phyloP scores from a whole-genome alignment of 495 filamentous ascomycete species.

The Neurospora sp. region DNA sequence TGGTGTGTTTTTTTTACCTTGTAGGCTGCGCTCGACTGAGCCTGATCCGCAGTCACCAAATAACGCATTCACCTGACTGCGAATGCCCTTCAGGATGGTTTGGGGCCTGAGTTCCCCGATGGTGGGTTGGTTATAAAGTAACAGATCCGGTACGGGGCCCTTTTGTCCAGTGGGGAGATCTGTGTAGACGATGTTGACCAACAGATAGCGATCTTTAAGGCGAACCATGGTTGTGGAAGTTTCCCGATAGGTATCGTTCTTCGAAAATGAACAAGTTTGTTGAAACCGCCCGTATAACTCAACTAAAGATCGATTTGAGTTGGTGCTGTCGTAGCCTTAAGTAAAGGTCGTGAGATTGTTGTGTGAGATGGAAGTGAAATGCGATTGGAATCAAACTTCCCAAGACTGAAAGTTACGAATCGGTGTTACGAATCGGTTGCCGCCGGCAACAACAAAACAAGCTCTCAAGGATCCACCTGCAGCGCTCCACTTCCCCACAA shows the following conservation, averaged over 20 bases:
- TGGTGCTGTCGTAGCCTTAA: not conserved
- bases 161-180: conserved; percentile 34
- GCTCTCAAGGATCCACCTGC: not conserved
- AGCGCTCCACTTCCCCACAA: not conserved
- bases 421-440: not conserved
- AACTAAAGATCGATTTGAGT: not conserved
- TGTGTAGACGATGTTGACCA: conserved; percentile 86
- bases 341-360: not conserved
- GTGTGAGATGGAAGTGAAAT: not conserved
- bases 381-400: not conserved
- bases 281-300: not conserved
- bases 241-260: not conserved
- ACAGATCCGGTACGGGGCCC: conserved; percentile 38
- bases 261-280: not conserved
- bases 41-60: conserved; percentile 93
- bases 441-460: not conserved
- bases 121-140: conserved; percentile 70
- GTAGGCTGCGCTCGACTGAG: conserved; percentile 49
- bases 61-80: conserved; percentile 53
- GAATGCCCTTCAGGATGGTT: conserved; percentile 55
- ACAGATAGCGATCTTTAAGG: conserved; percentile 87
- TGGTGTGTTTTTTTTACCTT: conserved; percentile 40
- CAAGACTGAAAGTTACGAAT: not conserved
- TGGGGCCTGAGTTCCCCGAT: conserved; percentile 53
- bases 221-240: conserved; percentile 64